These are phyloP conservation scores for Phellopilus nigrolimitatus DNA, from an alignment of 1,284 basidiomycete genomes.

Conservation along the genomic window DNA sequence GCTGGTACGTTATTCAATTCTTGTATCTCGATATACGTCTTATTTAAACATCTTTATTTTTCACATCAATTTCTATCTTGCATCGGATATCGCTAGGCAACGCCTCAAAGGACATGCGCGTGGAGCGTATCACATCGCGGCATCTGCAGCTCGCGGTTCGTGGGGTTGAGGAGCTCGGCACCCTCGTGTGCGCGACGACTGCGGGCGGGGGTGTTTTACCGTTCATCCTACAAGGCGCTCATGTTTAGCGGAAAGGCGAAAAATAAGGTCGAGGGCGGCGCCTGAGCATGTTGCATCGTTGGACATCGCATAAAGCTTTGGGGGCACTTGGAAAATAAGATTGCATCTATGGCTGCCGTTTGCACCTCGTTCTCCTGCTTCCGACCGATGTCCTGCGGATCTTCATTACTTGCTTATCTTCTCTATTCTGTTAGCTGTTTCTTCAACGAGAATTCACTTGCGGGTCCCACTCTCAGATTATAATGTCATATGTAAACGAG, in stretches of 20 bases:
- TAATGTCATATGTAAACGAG: too few species aligned
- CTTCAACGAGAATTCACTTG: too few species aligned
- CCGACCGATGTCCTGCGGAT: too few species aligned
- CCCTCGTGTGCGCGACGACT: constrained; percentile 51
- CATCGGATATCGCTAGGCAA: too few species aligned
- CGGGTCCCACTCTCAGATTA: too few species aligned
- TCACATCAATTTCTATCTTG: not conserved
- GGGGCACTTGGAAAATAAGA: too few species aligned
- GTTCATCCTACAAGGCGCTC: constrained; percentile 88
- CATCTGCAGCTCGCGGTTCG: constrained; percentile 76
- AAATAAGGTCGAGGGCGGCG: not conserved
- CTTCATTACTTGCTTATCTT: too few species aligned
- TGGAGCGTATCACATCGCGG: constrained; percentile 95
- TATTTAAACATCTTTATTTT: not conserved
- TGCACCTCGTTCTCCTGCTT: too few species aligned
- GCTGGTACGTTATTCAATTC: constrained; percentile 52
- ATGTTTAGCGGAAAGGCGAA: not conserved
- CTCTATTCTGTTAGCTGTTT: too few species aligned
- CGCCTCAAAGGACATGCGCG: constrained; percentile 92
- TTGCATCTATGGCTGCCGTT: too few species aligned
- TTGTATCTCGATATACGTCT: not conserved
- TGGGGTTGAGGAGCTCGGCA: constrained; percentile 90
- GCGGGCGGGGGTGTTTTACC: constrained; percentile 88
- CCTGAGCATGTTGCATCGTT: too few species aligned
- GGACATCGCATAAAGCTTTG: too few species aligned